These are phyloP conservation scores for Hypericum androsaemum DNA, from an alignment of 345 rosid species.

Conservation along the genomic window DNA sequence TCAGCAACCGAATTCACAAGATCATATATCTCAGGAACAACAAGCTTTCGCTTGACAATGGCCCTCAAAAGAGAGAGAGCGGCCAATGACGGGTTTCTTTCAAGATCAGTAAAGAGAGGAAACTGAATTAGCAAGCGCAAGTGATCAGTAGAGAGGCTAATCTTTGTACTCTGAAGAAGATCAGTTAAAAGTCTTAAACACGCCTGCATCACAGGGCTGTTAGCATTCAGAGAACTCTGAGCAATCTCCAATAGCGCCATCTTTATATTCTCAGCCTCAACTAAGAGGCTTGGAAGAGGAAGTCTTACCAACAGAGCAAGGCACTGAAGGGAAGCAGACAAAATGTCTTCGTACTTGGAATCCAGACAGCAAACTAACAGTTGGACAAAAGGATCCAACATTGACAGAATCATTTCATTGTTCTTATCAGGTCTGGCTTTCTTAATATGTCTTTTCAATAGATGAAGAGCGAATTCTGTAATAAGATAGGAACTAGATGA, in stretches of 20 bases:
- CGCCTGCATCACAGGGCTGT: constrained; percentile 61
- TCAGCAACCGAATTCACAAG: constrained; percentile 48
- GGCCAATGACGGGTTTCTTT: constrained; percentile 51
- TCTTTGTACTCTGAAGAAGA: constrained; percentile 46
- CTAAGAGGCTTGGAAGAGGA: constrained; percentile 64
- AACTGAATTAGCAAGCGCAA: constrained; percentile 53
- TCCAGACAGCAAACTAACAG: constrained; percentile 62
- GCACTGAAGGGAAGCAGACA: constrained; percentile 68
- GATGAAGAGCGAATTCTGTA: constrained; percentile 62
- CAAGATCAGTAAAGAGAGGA: constrained; percentile 80
- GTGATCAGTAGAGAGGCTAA: constrained; percentile 67
- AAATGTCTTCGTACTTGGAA: constrained; percentile 74
- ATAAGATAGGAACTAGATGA: constrained; percentile 53
- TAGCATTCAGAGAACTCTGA: constrained; percentile 40
- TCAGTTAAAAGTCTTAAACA: constrained; percentile 72
- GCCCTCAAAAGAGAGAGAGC: constrained; percentile 75
- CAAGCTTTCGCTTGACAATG: constrained; percentile 63
- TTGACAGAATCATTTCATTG: constrained; percentile 37
- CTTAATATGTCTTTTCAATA: constrained; percentile 51
- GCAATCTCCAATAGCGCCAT: constrained; percentile 57
- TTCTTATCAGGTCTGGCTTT: constrained; percentile 35
- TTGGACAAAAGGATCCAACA: constrained; percentile 78
- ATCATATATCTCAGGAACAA: constrained; percentile 83
- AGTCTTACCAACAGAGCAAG: constrained; percentile 59
- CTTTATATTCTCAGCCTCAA: constrained; percentile 70